These are phyloP conservation scores for Aureobasidium melanogenum DNA, from an alignment of 2,329 filamentous ascomycete species.

Conservation along the genomic window DNA sequence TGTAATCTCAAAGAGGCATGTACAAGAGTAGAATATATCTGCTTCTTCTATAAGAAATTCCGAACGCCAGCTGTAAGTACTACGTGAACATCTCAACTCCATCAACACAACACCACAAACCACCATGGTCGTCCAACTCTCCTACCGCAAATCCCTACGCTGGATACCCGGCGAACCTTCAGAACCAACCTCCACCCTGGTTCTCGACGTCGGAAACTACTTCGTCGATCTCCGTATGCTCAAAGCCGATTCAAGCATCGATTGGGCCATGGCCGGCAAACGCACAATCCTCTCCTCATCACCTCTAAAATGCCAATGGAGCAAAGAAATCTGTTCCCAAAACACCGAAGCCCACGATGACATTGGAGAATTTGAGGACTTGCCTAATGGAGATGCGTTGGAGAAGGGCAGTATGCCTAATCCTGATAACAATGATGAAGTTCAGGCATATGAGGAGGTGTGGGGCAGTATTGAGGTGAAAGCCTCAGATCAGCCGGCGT, in stretches of 20 bases:
- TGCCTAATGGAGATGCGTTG: constrained; percentile 6
- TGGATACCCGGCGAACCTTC: constrained; percentile 3
- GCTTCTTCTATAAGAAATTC: background rate
- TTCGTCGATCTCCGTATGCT: constrained; percentile 10
- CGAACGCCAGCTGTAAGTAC: background rate
- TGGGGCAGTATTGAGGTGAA: background rate
- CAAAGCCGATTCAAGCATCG: background rate
- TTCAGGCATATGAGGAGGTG: constrained; percentile 5
- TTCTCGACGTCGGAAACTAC: constrained; percentile 2
- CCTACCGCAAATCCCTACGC: constrained; percentile 6
- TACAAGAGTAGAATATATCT: background rate
- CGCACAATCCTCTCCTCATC: background rate
- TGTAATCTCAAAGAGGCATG: background rate
- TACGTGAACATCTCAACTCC: background rate
- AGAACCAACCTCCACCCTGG: constrained; percentile 6
- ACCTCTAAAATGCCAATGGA: constrained; percentile 10
- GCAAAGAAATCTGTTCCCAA: constrained; percentile 8
- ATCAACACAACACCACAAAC: background rate
- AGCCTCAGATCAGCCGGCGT: background rate
- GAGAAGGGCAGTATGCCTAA: constrained; percentile 8
- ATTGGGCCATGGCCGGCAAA: constrained; percentile 11
- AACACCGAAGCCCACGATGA: constrained; percentile 2
- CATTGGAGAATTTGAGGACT: constrained; percentile 1
- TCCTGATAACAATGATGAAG: background rate
- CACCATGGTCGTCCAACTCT: constrained; percentile 7